Evolutionary conservation across 345 rosid species (phyloP).

Genomic region (Acer yangbiense): DNA sequence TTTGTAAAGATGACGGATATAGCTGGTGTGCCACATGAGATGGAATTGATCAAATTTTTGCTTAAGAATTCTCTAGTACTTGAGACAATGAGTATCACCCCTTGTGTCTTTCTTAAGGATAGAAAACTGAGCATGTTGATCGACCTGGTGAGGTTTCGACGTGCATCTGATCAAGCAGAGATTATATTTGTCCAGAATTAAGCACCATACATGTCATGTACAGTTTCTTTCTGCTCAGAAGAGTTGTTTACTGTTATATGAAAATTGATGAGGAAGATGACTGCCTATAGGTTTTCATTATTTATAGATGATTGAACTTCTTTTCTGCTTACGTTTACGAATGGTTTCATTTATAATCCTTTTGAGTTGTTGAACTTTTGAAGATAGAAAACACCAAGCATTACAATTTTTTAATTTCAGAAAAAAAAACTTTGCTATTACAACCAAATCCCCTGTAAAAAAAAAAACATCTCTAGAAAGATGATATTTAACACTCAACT

Average conservation of each 20-base stretch:
- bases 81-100: conserved; percentile 57
- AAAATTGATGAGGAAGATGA: neutral
- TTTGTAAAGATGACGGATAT: conserved; percentile 71
- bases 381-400: neutral
- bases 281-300: neutral
- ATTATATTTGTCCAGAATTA: conserved; percentile 64
- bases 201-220: conserved; percentile 13
- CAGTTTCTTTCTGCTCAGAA: neutral
- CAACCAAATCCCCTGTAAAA: conserved; percentile 21
- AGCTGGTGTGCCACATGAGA: conserved; percentile 72
- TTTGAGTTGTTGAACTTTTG: neutral
- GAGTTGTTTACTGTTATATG: neutral
- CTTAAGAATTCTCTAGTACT: conserved; percentile 69
- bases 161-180: conserved; percentile 78
- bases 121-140: conserved; percentile 65
- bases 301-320: neutral
- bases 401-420: neutral
- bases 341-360: neutral
- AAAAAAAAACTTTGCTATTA: conserved; percentile 16
- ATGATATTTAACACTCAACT: conserved; percentile 26
- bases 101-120: conserved; percentile 54
- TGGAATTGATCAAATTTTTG: conserved; percentile 78
- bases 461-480: conserved; percentile 22
- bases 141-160: conserved; percentile 63
- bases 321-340: neutral